Percentiles rank a stretch among this genome's conserved stretches.
Conservation (phyloP, 306 rosid species). For the Arachis hypogaea region DNA sequence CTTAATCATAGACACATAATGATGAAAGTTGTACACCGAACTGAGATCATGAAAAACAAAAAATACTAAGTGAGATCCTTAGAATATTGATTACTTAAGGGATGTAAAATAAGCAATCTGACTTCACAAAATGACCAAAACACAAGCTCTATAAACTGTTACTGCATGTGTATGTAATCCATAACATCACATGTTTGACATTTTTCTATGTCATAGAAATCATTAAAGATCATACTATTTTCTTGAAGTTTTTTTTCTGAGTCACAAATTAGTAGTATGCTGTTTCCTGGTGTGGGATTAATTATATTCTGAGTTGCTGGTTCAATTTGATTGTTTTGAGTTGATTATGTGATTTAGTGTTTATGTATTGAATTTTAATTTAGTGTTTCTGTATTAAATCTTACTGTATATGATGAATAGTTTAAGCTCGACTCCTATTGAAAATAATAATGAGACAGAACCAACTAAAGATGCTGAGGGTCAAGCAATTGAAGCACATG, state of each 20-base stretch:
- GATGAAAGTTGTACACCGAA: slow-evolving; percentile 16
- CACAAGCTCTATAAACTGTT: not conserved
- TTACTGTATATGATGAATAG: no score
- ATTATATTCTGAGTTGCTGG: not conserved
- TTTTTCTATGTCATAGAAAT: no score
- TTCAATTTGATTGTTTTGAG: no score
- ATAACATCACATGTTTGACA: slow-evolving; percentile 26
- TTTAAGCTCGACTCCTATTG: no score
- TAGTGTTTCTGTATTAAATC: no score
- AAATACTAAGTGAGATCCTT: slow-evolving; percentile 3
- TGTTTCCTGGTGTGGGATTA: slow-evolving; percentile 13
- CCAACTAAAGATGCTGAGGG: no score
- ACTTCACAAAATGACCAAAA: slow-evolving; percentile 13
- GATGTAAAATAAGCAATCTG: slow-evolving; percentile 13
- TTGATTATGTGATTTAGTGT: no score
- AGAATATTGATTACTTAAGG: slow-evolving; percentile 21
- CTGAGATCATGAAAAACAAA: not conserved
- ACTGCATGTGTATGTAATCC: not conserved
- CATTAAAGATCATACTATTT: not conserved
- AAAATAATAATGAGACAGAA: no score
- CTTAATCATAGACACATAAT: not conserved
- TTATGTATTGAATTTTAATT: no score
- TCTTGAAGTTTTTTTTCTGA: not conserved
- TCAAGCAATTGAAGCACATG: no score
- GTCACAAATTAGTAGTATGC: slow-evolving; percentile 33